A percentile compares a stretch with the other conserved stretches of the same genome.
phyloP scores from a whole-genome alignment of 2,329 filamentous ascomycete genomes.

The Biscogniauxia sp. region DNA sequence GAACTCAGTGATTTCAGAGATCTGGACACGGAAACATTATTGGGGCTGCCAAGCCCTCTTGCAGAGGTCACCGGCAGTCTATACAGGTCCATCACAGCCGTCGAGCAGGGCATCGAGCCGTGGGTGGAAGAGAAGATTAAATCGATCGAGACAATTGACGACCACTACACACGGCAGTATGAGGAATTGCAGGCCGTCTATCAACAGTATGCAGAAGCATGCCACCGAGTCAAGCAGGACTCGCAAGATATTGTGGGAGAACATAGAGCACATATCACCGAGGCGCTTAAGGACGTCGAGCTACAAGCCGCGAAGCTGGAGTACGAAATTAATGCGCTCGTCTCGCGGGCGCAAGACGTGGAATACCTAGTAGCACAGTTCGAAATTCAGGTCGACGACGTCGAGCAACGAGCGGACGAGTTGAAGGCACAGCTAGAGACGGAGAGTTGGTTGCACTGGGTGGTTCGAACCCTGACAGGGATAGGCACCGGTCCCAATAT shows the following conservation, averaged over 20 bases:
- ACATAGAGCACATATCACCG: slow-evolving; percentile 66
- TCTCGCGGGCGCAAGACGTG: slow-evolving; percentile 79
- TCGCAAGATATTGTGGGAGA: slow-evolving; percentile 67
- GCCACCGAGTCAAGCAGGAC: slow-evolving; percentile 63
- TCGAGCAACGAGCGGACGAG: slow-evolving; percentile 63
- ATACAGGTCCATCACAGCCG: slow-evolving; percentile 48
- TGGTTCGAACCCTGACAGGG: slow-evolving; percentile 59
- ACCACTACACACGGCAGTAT: slow-evolving; percentile 60
- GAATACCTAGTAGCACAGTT: slow-evolving; percentile 80
- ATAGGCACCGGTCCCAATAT: slow-evolving; percentile 61
- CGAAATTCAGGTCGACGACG: slow-evolving; percentile 71
- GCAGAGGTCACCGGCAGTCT: slow-evolving; percentile 57
- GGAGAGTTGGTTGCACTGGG: slow-evolving; percentile 64
- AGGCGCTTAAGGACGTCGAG: slow-evolving; percentile 76
- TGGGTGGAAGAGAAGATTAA: slow-evolving; percentile 62
- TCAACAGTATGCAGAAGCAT: slow-evolving; percentile 66
- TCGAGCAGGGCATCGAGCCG: slow-evolving; percentile 53
- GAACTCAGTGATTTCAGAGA: slow-evolving; percentile 39
- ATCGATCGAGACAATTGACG: slow-evolving; percentile 58
- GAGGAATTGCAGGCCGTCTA: slow-evolving; percentile 67
- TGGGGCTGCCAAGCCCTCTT: slow-evolving; percentile 24
- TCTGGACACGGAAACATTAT: slow-evolving; percentile 22
- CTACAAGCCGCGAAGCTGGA: slow-evolving; percentile 80
- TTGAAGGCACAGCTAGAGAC: slow-evolving; percentile 62
- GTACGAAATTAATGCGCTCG: slow-evolving; percentile 83